Conservation (phyloP, 2,329 filamentous ascomycete species). For the Cryphonectria parasitica region DNA sequence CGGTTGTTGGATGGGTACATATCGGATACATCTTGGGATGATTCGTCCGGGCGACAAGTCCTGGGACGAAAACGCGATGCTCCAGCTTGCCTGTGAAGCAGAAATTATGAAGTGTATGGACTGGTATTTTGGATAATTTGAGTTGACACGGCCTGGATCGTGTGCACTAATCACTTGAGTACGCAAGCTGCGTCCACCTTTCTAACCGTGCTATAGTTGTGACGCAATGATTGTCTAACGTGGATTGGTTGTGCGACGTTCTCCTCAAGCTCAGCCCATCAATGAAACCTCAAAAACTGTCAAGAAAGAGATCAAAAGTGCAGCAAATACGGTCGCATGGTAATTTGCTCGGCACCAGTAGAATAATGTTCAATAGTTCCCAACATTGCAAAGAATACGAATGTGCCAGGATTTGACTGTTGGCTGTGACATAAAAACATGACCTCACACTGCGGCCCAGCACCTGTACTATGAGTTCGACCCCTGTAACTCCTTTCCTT, state of each 20-base stretch:
- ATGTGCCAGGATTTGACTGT: not conserved
- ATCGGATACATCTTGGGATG: not conserved
- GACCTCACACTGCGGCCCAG: conserved; percentile 29
- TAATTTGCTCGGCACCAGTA: not conserved
- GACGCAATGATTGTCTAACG: not conserved
- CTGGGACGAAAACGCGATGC: not conserved
- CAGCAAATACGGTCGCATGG: not conserved
- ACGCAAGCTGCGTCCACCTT: not conserved
- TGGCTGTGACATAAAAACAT: conserved; percentile 12
- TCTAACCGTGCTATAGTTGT: not conserved
- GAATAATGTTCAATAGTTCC: not conserved
- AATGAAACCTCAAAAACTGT: not conserved
- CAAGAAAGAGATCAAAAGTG: not conserved
- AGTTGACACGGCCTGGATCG: not conserved
- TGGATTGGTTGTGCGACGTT: not conserved
- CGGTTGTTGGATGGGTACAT: not conserved
- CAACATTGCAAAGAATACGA: not conserved
- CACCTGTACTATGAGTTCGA: conserved; percentile 4
- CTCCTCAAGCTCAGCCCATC: not conserved
- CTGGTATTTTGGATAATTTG: not conserved
- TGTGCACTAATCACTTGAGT: not conserved
- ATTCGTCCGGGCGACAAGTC: not conserved
- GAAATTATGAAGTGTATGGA: not conserved
- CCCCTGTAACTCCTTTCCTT: conserved; percentile 26
- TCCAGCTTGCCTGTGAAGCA: not conserved